phyloP scores from a whole-genome alignment of 2,329 filamentous ascomycete genomes.

The Fusarium begoniae region DNA sequence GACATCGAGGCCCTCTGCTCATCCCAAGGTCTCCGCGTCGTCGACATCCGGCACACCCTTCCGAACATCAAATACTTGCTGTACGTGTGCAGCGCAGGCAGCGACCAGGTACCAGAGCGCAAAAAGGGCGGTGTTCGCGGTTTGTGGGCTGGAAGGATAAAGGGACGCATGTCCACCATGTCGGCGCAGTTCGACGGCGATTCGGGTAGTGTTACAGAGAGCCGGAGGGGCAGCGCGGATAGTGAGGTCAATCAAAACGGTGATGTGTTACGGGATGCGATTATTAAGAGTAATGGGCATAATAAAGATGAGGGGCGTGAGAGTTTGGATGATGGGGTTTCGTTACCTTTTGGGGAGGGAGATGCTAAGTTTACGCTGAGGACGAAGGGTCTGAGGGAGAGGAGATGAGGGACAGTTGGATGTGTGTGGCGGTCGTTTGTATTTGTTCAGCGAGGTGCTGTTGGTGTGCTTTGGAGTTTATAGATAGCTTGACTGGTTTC shows the following conservation, averaged over 20 bases:
- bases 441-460: constrained; percentile 12
- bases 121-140: constrained; percentile 70
- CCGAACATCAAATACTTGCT: constrained; percentile 94
- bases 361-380: constrained; percentile 60
- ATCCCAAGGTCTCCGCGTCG: constrained; percentile 76
- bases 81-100: constrained; percentile 87
- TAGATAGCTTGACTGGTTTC: background rate
- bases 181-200: constrained; percentile 48
- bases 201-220: constrained; percentile 50
- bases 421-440: background rate
- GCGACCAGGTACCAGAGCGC: constrained; percentile 67
- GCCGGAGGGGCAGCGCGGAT: constrained; percentile 55
- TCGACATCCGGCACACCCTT: constrained; percentile 91
- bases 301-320: constrained; percentile 24
- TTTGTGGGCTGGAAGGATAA: constrained; percentile 61
- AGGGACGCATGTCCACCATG: constrained; percentile 48
- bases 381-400: constrained; percentile 65
- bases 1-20: constrained; percentile 79
- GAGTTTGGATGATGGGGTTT: constrained; percentile 39
- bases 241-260: constrained; percentile 54
- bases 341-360: constrained; percentile 58
- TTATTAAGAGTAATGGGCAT: constrained; percentile 41
- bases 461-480: background rate
- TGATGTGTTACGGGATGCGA: constrained; percentile 53
- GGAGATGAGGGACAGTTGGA: constrained; percentile 4